A percentile compares a stretch with the other conserved stretches of the same genome.
Conservation (phyloP, 805 yeast species). For the Ogataea haglerorum region DNA sequence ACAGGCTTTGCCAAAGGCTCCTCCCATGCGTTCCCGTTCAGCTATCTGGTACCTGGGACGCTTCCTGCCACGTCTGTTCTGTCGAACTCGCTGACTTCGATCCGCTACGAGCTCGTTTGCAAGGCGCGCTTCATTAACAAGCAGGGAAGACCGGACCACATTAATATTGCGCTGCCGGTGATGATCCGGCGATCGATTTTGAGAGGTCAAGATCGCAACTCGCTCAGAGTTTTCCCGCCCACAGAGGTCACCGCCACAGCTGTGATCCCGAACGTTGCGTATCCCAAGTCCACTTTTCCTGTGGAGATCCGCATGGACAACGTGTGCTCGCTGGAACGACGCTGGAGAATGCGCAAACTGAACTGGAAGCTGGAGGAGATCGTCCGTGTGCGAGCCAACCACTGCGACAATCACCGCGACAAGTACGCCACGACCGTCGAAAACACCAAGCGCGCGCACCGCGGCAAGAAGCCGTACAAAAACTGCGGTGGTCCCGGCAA, state of each 20-base stretch:
- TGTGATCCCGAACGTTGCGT: conserved; percentile 80
- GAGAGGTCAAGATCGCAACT: conserved; percentile 79
- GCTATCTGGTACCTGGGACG: conserved; percentile 83
- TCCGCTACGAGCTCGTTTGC: conserved; percentile 78
- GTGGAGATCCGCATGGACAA: conserved; percentile 81
- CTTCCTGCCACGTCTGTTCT: conserved; percentile 82
- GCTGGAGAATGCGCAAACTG: conserved; percentile 92
- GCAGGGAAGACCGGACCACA: conserved; percentile 34
- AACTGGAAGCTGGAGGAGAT: conserved; percentile 88
- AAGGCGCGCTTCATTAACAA: conserved; percentile 40
- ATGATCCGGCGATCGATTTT: conserved; percentile 73
- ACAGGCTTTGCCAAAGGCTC: conserved; percentile 58
- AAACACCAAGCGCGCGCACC: conserved; percentile 31
- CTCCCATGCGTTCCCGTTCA: conserved; percentile 85
- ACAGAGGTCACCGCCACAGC: conserved; percentile 87
- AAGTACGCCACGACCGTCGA: conserved; percentile 48
- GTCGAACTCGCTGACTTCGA: conserved; percentile 42
- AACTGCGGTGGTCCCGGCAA: conserved; percentile 30
- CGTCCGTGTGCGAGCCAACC: conserved; percentile 54
- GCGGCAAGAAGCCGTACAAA: conserved; percentile 24
- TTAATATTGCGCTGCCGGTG: conserved; percentile 56
- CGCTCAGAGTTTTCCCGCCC: conserved; percentile 92
- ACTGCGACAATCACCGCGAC: conserved; percentile 55
- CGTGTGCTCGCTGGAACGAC: conserved; percentile 49
- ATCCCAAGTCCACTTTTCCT: conserved; percentile 83